Evolutionary conservation across 2,329 filamentous ascomycete genomes (phyloP), one percentile per base, ranked within the genome.

Genomic region (Aspergillus pseudotamarii): DNA sequence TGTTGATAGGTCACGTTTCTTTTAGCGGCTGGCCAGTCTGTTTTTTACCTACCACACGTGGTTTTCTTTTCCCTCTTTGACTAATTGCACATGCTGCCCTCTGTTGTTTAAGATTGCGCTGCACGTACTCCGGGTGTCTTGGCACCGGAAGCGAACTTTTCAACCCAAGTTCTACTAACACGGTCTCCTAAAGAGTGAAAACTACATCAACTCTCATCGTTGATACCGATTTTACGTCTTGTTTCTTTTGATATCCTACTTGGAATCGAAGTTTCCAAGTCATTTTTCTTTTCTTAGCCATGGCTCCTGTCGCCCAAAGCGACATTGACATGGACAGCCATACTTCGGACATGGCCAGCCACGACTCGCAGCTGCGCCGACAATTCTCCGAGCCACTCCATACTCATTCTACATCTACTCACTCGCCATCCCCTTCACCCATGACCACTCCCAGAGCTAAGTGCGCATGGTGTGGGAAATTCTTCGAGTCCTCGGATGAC

Each of bases 381-480:
- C 76, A 77, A 68, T 77, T 77, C 64, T 79, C 77, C 65, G 77
- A 79, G 58, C 75, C 75, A 57, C 66, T 75, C 56, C 72, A 73
- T 54, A 67, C 72, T 45, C 72, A 67, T 21, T 76, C 75, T 64
- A 75, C 70, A 26, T 77, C 77, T 41, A 74, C 75, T 43, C 72
- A 76, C 21, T 76, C 77, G 16, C 72, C 73, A 19, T 78, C 76
- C 6, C 74, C 75, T 8, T 68, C 75, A 28, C 72, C 71, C n/a
- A 58, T 71, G 23, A 63, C 66, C 8, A 51, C 28, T 16, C 66
- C 66, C 19, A 66, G 65, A 45, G 55, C 73, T 6, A 78, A 76
- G 65, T 80, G 78, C 60, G 63, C 69, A n/a, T 76, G 71, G 72
- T 80, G 78, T 65, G 72, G 73, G 26, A 72, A 78, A 61, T 69